Conservation (phyloP, 2,329 filamentous ascomycete genomes). For the Fusarium veterinarium region DNA sequence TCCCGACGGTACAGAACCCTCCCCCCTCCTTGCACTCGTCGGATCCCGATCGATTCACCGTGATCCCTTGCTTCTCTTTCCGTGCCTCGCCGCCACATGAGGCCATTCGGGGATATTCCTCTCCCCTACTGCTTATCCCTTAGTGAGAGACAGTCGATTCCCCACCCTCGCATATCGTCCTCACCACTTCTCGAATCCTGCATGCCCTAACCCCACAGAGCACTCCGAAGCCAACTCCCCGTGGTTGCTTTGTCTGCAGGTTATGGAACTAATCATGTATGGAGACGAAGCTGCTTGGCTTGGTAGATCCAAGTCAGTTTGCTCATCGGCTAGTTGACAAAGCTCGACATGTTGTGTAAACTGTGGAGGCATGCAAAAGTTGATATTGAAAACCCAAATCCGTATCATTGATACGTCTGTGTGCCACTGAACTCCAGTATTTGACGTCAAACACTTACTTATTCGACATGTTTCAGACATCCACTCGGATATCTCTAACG, state of each 20-base stretch:
- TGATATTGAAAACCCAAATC: conserved; percentile 2
- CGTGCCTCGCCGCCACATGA: conserved; percentile 31
- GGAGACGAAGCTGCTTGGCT: conserved; percentile 28
- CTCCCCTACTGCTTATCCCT: background rate
- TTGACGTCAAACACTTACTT: conserved; percentile 22
- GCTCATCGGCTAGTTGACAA: background rate
- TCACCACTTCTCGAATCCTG: conserved; percentile 23
- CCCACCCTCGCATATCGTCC: conserved; percentile 24
- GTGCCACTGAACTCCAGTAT: background rate
- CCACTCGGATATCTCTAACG: conserved; percentile 27
- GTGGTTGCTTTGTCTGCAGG: background rate
- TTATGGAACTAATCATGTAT: background rate
- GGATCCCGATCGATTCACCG: conserved; percentile 13
- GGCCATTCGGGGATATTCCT: conserved; percentile 22
- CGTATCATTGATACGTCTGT: conserved; percentile 5
- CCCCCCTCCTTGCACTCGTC: conserved; percentile 1
- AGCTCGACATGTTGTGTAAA: background rate
- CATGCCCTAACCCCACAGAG: conserved; percentile 20
- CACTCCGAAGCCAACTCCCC: background rate
- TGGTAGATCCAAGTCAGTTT: background rate
- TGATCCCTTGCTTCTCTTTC: conserved; percentile 32
- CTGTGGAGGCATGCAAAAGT: background rate
- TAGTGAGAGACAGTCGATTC: conserved; percentile 35
- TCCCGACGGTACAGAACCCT: background rate
- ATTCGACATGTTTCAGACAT: conserved; percentile 23